A percentile compares a stretch with the other conserved stretches of the same genome.
Conservation (phyloP, 2,329 filamentous ascomycete species). For the Penicillium sp. region DNA sequence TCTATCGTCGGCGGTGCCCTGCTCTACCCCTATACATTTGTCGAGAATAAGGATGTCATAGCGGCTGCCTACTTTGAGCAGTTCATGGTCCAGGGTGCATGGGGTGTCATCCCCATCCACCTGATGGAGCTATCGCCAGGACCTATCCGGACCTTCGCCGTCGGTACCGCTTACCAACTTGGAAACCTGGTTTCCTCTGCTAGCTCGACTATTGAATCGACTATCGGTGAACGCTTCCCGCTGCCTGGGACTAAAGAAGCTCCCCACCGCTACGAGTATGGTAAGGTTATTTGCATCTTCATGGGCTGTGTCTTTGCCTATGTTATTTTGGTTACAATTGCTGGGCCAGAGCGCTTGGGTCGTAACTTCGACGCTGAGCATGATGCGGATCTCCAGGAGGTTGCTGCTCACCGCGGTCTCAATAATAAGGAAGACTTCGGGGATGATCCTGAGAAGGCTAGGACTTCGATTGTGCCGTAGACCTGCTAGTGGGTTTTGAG, state of each 20-base stretch:
- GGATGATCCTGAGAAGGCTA: slow-evolving; percentile 30
- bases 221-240: slow-evolving; percentile 71
- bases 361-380: slow-evolving; percentile 47
- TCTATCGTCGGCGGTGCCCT: slow-evolving; percentile 67
- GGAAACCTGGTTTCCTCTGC: slow-evolving; percentile 61
- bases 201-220: slow-evolving; percentile 72
- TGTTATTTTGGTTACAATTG: slow-evolving; percentile 49
- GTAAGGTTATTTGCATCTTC: slow-evolving; percentile 84
- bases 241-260: slow-evolving; percentile 55
- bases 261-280: slow-evolving; percentile 65
- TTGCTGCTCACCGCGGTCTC: slow-evolving; percentile 34
- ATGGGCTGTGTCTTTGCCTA: slow-evolving; percentile 77
- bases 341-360: slow-evolving; percentile 50
- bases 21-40: slow-evolving; percentile 79
- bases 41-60: slow-evolving; percentile 61
- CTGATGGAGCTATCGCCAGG: slow-evolving; percentile 63
- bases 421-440: slow-evolving; percentile 8
- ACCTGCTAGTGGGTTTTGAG: background rate
- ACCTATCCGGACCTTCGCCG: slow-evolving; percentile 60
- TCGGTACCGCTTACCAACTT: slow-evolving; percentile 62
- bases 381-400: slow-evolving; percentile 46
- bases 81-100: slow-evolving; percentile 73
- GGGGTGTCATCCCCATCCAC: slow-evolving; percentile 71
- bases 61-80: slow-evolving; percentile 82
- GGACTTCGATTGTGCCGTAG: slow-evolving; percentile 1